Conservation (phyloP, 2,329 filamentous ascomycete species). For the Zalaria sp. region DNA sequence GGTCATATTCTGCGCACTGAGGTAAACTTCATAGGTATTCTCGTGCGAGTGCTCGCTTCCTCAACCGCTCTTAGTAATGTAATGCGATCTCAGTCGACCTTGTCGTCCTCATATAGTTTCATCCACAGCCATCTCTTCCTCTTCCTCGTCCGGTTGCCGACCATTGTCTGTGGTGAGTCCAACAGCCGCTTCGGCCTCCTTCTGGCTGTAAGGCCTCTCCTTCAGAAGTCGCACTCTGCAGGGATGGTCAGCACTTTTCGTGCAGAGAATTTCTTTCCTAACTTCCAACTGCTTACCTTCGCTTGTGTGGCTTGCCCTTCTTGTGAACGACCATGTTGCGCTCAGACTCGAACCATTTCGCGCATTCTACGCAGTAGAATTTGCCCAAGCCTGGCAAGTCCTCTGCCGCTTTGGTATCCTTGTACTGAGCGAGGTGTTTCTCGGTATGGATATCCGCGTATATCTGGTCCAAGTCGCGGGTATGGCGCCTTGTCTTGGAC, state of each 20-base stretch:
- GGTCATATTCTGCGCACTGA: too few species aligned
- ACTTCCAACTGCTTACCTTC: conserved; percentile 42
- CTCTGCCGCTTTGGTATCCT: conserved; percentile 64
- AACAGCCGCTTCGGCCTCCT: conserved; percentile 68
- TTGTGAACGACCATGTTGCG: conserved; percentile 59
- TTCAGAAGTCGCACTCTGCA: conserved; percentile 63
- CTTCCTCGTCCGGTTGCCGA: conserved; percentile 2
- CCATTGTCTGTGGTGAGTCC: conserved; percentile 61
- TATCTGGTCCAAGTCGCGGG: conserved; percentile 84
- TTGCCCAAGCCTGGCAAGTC: conserved; percentile 78
- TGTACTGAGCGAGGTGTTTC: conserved; percentile 67
- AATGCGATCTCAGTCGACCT: too few species aligned
- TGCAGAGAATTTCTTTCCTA: not conserved
- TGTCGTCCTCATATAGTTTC: not conserved
- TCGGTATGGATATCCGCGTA: conserved; percentile 66
- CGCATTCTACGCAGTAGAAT: conserved; percentile 83
- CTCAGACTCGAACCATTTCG: conserved; percentile 91
- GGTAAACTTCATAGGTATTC: too few species aligned
- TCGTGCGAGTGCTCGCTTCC: too few species aligned
- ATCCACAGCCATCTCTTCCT: not conserved
- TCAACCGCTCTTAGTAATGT: too few species aligned
- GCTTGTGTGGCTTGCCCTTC: conserved; percentile 86
- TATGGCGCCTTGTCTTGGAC: conserved; percentile 32
- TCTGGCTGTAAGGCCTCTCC: conserved; percentile 76
- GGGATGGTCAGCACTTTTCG: not conserved